Evolutionary conservation across 1,139 yeast species (phyloP).

Genomic region (Nakaseomyces nivariensis): DNA sequence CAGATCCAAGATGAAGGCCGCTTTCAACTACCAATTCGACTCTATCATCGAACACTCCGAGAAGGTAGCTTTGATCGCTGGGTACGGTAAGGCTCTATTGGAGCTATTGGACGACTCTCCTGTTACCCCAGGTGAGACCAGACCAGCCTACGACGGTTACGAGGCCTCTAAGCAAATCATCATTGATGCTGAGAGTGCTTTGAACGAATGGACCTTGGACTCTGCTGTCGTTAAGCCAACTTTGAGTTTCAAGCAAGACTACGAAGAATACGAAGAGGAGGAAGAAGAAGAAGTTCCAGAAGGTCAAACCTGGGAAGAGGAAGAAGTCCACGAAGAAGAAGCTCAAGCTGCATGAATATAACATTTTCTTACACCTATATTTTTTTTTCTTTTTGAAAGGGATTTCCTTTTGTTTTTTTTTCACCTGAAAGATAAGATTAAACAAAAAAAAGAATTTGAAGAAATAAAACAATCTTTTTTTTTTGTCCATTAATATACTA

Average conservation of each 20-base stretch:
- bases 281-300: constrained; percentile 44
- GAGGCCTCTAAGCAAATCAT: constrained; percentile 97
- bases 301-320: constrained; percentile 36
- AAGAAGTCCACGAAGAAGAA: constrained; percentile 11
- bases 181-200: constrained; percentile 92
- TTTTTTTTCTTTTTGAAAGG: not conserved
- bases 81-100: constrained; percentile 94
- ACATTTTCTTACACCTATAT: too few species aligned
- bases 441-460: not conserved
- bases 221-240: constrained; percentile 93
- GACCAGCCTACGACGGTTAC: constrained; percentile 96
- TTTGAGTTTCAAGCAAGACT: constrained; percentile 70
- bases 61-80: constrained; percentile 93
- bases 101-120: constrained; percentile 94
- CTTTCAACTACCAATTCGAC: constrained; percentile 94
- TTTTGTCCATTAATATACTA: not conserved
- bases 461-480: not conserved
- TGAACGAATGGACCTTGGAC: constrained; percentile 94
- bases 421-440: not conserved
- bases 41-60: constrained; percentile 94
- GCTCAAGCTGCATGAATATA: constrained; percentile 3
- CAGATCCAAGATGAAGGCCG: constrained; percentile 94
- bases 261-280: constrained; percentile 53
- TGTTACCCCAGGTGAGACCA: constrained; percentile 98
- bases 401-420: not conserved